Evolutionary conservation across 805 yeast species (phyloP).

Genomic region (Yarrowia deformans): DNA sequence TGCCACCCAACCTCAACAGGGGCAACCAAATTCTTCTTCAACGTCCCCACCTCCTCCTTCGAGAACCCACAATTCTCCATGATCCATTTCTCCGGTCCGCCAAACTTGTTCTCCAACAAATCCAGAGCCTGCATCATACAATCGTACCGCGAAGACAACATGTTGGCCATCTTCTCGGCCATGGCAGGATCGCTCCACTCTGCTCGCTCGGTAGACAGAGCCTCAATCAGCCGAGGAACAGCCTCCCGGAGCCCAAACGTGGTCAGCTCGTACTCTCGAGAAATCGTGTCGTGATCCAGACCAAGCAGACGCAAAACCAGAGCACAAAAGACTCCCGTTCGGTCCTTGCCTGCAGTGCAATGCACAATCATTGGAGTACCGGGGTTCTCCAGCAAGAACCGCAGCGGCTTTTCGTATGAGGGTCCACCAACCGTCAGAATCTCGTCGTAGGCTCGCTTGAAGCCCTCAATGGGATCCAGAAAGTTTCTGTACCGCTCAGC

Average conservation of each 20-base stretch:
- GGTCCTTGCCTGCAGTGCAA: constrained; percentile 87
- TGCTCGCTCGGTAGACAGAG: constrained; percentile 40
- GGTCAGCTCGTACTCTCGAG: constrained; percentile 81
- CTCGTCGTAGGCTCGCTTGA: constrained; percentile 66
- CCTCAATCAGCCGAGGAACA: constrained; percentile 40
- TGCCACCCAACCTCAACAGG: constrained; percentile 6
- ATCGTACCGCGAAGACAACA: constrained; percentile 70
- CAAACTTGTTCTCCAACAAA: constrained; percentile 59
- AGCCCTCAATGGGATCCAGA: constrained; percentile 67
- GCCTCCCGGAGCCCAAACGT: constrained; percentile 57
- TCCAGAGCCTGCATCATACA: constrained; percentile 71
- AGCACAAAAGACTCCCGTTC: constrained; percentile 80
- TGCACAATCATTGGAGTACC: constrained; percentile 66
- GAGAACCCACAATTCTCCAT: constrained; percentile 55
- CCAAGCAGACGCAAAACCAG: constrained; percentile 67
- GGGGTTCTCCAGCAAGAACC: constrained; percentile 62
- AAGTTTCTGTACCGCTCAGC: constrained; percentile 63
- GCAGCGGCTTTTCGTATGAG: constrained; percentile 58
- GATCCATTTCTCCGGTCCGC: constrained; percentile 61
- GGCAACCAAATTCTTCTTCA: constrained; percentile 44
- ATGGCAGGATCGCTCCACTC: constrained; percentile 53
- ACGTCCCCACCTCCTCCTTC: constrained; percentile 54
- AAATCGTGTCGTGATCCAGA: constrained; percentile 68
- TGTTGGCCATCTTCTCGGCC: constrained; percentile 60
- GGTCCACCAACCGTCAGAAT: constrained; percentile 61